A percentile compares a stretch with the other conserved stretches of the same genome.
Conservation (phyloP, 352 stramenopile species). For the Phytophthora constricta region DNA sequence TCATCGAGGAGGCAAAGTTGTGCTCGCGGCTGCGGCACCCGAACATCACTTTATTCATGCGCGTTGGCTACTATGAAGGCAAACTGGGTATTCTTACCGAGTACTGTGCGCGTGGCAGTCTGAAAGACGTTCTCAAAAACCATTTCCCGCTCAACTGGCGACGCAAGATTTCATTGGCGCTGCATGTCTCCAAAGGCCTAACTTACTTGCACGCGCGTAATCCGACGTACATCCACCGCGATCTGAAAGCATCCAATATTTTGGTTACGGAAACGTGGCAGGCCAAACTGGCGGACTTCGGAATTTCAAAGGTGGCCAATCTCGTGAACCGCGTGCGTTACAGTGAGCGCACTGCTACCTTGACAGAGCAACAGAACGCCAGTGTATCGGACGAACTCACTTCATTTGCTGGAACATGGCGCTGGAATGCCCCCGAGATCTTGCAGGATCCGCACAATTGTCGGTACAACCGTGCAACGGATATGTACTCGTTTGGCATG, state of each 20-base stretch:
- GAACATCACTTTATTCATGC: conserved; percentile 79
- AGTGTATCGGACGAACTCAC: conserved; percentile 63
- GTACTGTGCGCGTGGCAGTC: conserved; percentile 67
- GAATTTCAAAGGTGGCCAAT: conserved; percentile 59
- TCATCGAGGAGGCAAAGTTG: conserved; percentile 68
- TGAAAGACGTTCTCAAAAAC: conserved; percentile 77
- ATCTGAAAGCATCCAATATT: conserved; percentile 80
- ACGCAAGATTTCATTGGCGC: conserved; percentile 60
- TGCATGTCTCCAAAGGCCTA: conserved; percentile 68
- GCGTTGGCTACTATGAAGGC: conserved; percentile 64
- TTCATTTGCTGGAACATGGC: conserved; percentile 74
- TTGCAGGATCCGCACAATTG: conserved; percentile 69
- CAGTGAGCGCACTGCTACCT: conserved; percentile 41
- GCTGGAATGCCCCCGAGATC: conserved; percentile 77
- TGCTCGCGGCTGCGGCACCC: conserved; percentile 67
- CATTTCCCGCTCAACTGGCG: conserved; percentile 65
- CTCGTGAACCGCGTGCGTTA: conserved; percentile 49
- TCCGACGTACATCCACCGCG: conserved; percentile 77
- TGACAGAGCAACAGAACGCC: conserved; percentile 43
- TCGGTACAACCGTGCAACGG: conserved; percentile 63
- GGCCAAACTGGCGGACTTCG: conserved; percentile 67
- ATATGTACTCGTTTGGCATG: conserved; percentile 84
- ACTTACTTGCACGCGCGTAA: conserved; percentile 79
- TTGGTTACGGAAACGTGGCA: conserved; percentile 77
- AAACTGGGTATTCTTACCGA: conserved; percentile 77